Evolutionary conservation across 768 basidiomycete genomes (phyloP).

Genomic region (Clitopilus hobsonii): DNA sequence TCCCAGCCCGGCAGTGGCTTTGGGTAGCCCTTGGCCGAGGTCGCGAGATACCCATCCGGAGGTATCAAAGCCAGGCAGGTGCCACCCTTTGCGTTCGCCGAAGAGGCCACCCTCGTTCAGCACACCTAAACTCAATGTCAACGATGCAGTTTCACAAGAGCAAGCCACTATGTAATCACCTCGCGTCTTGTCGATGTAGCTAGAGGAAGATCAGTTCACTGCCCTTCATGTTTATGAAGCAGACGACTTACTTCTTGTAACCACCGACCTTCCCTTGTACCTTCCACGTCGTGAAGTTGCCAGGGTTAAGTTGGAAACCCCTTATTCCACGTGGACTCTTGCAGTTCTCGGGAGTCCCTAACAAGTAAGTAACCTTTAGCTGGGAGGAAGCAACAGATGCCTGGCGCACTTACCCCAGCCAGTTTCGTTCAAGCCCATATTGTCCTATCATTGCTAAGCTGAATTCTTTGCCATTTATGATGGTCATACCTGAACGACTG

Average conservation of each 20-base stretch:
- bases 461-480: too few relatives aligned
- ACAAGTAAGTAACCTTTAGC: too few relatives aligned
- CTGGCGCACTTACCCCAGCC: conserved; percentile 29
- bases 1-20: conserved; percentile 60
- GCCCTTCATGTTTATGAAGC: not conserved
- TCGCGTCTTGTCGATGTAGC: conserved; percentile 69
- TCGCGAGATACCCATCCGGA: conserved; percentile 56
- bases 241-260: conserved; percentile 45
- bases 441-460: conserved; percentile 55
- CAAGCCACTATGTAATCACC: conserved; percentile 16
- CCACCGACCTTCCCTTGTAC: conserved; percentile 78
- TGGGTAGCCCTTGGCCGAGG: conserved; percentile 54
- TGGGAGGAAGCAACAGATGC: not conserved
- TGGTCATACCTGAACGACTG: conserved; percentile 66
- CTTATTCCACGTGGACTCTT: conserved; percentile 78
- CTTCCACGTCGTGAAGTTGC: conserved; percentile 60
- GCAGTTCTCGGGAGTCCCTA: conserved; percentile 43
- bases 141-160: not conserved
- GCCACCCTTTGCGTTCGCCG: conserved; percentile 69
- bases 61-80: conserved; percentile 66
- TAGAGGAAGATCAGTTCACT: conserved; percentile 18
- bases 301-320: conserved; percentile 62
- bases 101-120: conserved; percentile 71
- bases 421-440: conserved; percentile 74
- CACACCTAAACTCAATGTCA: conserved; percentile 30